phyloP scores from a whole-genome alignment of 2,329 filamentous ascomycete species.

The Proliferodiscus dingleyae region DNA sequence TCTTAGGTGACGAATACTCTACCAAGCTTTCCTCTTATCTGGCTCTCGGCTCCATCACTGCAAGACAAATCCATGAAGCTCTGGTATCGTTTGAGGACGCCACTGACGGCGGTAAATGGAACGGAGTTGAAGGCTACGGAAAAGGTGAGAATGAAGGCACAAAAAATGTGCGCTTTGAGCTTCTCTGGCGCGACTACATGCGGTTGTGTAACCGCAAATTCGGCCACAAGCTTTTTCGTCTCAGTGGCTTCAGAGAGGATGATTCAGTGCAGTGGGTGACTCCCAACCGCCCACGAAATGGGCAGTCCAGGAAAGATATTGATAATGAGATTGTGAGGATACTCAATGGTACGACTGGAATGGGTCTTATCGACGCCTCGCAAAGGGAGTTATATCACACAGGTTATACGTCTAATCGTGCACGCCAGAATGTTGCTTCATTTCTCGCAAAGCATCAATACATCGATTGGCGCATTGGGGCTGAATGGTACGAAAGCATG shows the following conservation, averaged over 20 bases:
- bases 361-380: slow-evolving; percentile 72
- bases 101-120: slow-evolving; percentile 24
- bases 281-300: slow-evolving; percentile 19
- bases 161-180: slow-evolving; percentile 63
- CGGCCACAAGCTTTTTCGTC: slow-evolving; percentile 55
- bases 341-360: slow-evolving; percentile 64
- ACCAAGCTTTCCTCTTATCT: slow-evolving; percentile 74
- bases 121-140: slow-evolving; percentile 46
- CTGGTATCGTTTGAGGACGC: slow-evolving; percentile 67
- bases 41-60: slow-evolving; percentile 66
- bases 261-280: slow-evolving; percentile 33
- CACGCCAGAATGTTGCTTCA: slow-evolving; percentile 70
- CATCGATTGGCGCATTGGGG: slow-evolving; percentile 76
- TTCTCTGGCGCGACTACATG: slow-evolving; percentile 81
- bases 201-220: slow-evolving; percentile 70
- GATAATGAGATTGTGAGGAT: slow-evolving; percentile 51
- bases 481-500: slow-evolving; percentile 76
- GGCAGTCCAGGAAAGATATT: slow-evolving; percentile 38
- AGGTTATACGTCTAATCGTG: slow-evolving; percentile 73
- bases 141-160: slow-evolving; percentile 70
- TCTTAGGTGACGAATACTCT: slow-evolving; percentile 66
- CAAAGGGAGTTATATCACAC: slow-evolving; percentile 71
- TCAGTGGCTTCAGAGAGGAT: slow-evolving; percentile 55
- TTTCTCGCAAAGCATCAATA: slow-evolving; percentile 69
- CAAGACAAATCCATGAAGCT: slow-evolving; percentile 66